Base-by-base conservation (phyloP, 257 asterid species). In the Solanum phureja region DNA sequence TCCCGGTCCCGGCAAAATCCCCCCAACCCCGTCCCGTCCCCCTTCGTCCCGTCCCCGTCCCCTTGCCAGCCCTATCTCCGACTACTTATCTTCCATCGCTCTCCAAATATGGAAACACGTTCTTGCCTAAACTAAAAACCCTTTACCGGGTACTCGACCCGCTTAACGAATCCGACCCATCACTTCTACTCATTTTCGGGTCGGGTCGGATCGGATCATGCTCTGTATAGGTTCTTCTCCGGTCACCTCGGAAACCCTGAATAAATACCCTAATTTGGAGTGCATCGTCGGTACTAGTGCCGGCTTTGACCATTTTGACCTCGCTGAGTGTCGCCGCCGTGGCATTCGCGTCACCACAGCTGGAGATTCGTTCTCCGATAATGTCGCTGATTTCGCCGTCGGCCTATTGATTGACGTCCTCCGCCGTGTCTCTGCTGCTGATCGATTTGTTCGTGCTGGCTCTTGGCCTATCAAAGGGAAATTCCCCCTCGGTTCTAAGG, bases 381-480 rank as follows among this genome's bases (percentile, higher is more conserved):
- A 94, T 40, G 95, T 86, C 16, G 95, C 98, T 11, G 98, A 95
- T 56, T 91, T 87, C 34, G 92, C 96, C 19, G 88, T 93, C 19
- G 95, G 94, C 16, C 91, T 95, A 14, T 82, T 92, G 31, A 86
- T 95, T n/a, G 96, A 93, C 77, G 94, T 92, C 4, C 89, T 94
- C 24, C 91, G 98, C 8, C 90, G 95, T 40, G 56, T 95, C 74
- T 90, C 95, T 35, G 91, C 91, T 2, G 95, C 91, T 4, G 91
- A 93, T 38, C 88, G 98, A 38, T 93, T 92, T 84, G 91, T 94
- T 44, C 95, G 94, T 88, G 88, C 91, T 68, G 95, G 95, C 16
- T 84, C 85, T 2, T 93, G 98, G 98, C 89, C 89, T 64, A 71
- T 64, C 8, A 83, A 38, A 46, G 89, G 81, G 69, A 88, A 83